Base-by-base conservation (phyloP, 345 rosid genomes). In the Nasturtium officinale region DNA sequence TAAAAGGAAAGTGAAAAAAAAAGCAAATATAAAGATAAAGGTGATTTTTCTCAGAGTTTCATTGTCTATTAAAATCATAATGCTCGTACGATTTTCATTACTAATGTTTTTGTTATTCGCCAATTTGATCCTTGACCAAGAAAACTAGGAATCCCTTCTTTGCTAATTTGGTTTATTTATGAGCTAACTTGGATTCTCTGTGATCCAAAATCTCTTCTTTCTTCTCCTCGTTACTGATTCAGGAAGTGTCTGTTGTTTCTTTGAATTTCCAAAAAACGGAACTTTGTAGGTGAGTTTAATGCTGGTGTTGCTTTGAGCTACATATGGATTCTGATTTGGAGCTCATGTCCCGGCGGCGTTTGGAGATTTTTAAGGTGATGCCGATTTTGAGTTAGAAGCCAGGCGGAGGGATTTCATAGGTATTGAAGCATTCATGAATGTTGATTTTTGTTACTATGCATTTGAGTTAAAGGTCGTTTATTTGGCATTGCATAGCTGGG, bases 331-430 rank as follows among this genome's bases (percentile, higher is more conserved):
- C 53, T 69, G 71, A 43, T 53, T 52, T 35, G 26, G 47, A 71
- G 29, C 32, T 61, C 5, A 42, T 61, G 13, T 30, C 26, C 43
- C 65, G 79, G 18, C 40, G 57, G 4, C 68, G 56, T 75, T 51
- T 61, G 13, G 59, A 68, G 48, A 53, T 54, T 63, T 63, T 10
- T 4, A 7, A 17, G 64, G 48, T 73, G 77, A 53, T 54, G 69
- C 32, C 35, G 68, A 32, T 65, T 81, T 75, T 18, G 12, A n/a
- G 70, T 18, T 73, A 61, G 75, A 51, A 20, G 33, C 46, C 61
- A 77, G 74, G 32, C 68, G 16, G 78, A 65, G 71, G 73, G 75
- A 54, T 72, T 69, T 76, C 76, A 37, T 65, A 23, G 25, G 25
- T 23, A n/a, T n/a, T n/a, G 68, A 17, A 28, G 9, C 72, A 46